Evolutionary conservation across 192 early-diverging fungal genomes (phyloP), one percentile per base, ranked within the genome.

Genomic region (Entomortierella chlamydospora): DNA sequence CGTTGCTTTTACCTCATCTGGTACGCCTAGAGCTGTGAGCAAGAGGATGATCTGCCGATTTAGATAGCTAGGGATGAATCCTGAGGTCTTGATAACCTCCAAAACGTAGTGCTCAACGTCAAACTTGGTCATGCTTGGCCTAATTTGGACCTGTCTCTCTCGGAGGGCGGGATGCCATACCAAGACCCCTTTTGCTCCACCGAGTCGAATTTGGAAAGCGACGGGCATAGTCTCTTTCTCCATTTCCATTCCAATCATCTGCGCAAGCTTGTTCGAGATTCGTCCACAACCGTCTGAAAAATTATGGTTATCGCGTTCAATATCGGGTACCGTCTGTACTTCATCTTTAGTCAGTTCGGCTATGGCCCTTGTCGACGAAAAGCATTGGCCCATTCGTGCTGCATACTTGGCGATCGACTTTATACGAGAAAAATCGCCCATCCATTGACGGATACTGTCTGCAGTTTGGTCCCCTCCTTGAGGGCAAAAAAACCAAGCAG

Each of bases 251-350:
- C 82, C 81, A 30, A 90, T 77, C 17, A 78, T 63, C 12, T 63
- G 33, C 11, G 90, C 85, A 31, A 95, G 61, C 1, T 39, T 50
- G 4, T 52, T 59, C 0, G 90, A 90, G 33, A 95, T 85, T 11
- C 83, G 82, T 29, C 94, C 94, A 13, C 91, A 85, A 6, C 94
- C 94, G 73, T 95, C 94, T 28, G 91, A 92, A 62, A 95, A 95
- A 1, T 58, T 83, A 55, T 80, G 91, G 5, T 83, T 82, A 55
- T 91, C 83, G 4, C 74, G 59, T 45, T 83, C 73, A 43, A 95
- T 77, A 55, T 95, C 94, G 0, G 61, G 57, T 45, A 94, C 86
- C 1, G 60, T 43, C 31, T 64, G 53, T 0, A 91, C 81, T 2
- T 90, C 83, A 5, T 80, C 47, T 5, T 63, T 61, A 7, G 55